These are phyloP conservation scores for Elsinoe fawcettii DNA, from an alignment of 2,329 filamentous ascomycete species.

Conservation along the genomic window DNA sequence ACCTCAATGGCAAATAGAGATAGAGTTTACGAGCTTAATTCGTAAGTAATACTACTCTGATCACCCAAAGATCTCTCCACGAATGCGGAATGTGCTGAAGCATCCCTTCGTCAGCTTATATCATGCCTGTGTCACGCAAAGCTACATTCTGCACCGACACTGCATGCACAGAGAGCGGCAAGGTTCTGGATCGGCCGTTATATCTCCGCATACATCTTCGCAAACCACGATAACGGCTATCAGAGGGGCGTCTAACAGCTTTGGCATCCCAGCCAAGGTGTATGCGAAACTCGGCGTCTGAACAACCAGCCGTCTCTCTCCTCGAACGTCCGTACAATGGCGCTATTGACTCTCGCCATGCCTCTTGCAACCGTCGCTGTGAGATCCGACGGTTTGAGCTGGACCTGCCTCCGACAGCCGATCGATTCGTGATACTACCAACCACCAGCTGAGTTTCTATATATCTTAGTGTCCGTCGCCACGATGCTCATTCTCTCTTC, in stretches of 20 bases:
- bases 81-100: no score
- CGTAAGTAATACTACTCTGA: no score
- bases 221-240: conserved; percentile 1
- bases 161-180: no score
- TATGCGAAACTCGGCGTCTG: background rate
- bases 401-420: background rate
- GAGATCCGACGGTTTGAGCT: conserved; percentile 1
- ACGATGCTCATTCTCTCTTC: background rate
- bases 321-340: background rate
- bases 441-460: background rate
- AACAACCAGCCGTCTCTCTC: background rate
- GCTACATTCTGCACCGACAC: no score
- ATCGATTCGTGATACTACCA: background rate
- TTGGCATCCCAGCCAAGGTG: background rate
- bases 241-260: background rate
- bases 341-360: background rate
- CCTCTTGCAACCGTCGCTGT: background rate
- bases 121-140: no score
- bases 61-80: no score
- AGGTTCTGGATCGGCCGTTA: background rate
- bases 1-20: background rate
- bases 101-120: no score
- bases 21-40: background rate
- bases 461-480: background rate
- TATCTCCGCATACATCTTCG: background rate